Conservation (phyloP, 176 grass and related monocot genomes). For the Avena sativa region DNA sequence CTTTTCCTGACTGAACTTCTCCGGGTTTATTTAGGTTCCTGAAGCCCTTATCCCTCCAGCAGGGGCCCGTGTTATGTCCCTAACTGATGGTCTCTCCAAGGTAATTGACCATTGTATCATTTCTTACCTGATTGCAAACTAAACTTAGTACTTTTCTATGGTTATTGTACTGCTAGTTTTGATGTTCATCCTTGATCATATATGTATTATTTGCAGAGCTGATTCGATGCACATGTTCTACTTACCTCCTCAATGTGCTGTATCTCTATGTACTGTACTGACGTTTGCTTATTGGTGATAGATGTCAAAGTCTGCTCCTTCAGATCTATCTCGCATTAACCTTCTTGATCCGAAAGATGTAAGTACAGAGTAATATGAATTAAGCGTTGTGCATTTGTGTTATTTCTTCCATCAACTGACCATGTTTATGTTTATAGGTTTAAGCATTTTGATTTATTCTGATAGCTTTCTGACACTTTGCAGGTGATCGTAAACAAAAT, state of each 20-base stretch:
- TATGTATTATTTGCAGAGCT: conserved; percentile 27
- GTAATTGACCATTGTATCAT: conserved; percentile 44
- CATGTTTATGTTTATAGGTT: background rate
- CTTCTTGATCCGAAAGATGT: conserved; percentile 98
- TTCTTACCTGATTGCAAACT: conserved; percentile 21
- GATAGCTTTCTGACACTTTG: conserved; percentile 39
- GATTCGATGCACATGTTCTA: conserved; percentile 14
- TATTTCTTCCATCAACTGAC: conserved; percentile 27
- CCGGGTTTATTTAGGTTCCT: conserved; percentile 68
- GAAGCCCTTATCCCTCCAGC: conserved; percentile 92
- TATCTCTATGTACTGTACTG: conserved; percentile 15
- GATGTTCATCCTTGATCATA: conserved; percentile 15
- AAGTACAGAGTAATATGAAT: conserved; percentile 43
- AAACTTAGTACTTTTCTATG: conserved; percentile 7
- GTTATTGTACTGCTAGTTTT: background rate
- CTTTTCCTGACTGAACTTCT: conserved; percentile 32
- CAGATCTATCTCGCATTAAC: conserved; percentile 96
- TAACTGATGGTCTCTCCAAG: conserved; percentile 98
- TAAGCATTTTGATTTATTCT: conserved; percentile 36
- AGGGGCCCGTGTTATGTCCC: conserved; percentile 92
- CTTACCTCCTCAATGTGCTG: background rate
- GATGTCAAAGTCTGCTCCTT: conserved; percentile 99
- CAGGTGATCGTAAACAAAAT: conserved; percentile 95
- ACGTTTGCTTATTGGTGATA: conserved; percentile 51
- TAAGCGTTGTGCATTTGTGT: background rate